phyloP scores from a whole-genome alignment of 2,329 filamentous ascomycete genomes.

The Arthrobotrys megalospora region DNA sequence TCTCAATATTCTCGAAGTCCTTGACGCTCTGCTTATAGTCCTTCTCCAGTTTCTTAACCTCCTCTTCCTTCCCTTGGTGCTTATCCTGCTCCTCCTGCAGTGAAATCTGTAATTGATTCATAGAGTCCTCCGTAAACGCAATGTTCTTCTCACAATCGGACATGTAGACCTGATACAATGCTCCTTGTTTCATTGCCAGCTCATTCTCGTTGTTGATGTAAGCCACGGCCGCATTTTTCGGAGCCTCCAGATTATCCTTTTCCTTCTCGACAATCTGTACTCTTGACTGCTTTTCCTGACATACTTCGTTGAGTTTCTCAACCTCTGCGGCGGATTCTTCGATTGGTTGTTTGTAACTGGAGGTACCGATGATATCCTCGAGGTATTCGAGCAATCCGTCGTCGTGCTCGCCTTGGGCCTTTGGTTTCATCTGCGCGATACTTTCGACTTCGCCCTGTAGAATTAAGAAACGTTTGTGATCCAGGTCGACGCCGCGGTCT shows the following conservation, averaged over 20 bases:
- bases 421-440: slow-evolving; percentile 99
- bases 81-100: slow-evolving; percentile 90
- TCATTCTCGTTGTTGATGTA: slow-evolving; percentile 96
- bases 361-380: slow-evolving; percentile 98
- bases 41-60: slow-evolving; percentile 90
- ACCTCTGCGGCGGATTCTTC: slow-evolving; percentile 93
- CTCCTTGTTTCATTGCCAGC: slow-evolving; percentile 87
- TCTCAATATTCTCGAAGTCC: slow-evolving; percentile 83
- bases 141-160: slow-evolving; percentile 91
- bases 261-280: slow-evolving; percentile 99
- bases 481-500: slow-evolving; percentile 90
- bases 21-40: slow-evolving; percentile 85
- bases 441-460: slow-evolving; percentile 98
- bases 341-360: slow-evolving; percentile 97
- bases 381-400: slow-evolving; percentile 96
- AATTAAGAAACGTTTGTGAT: slow-evolving; percentile 98
- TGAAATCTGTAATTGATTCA: slow-evolving; percentile 88
- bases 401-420: slow-evolving; percentile 93
- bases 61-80: slow-evolving; percentile 88
- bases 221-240: slow-evolving; percentile 93
- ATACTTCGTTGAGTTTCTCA: slow-evolving; percentile 93
- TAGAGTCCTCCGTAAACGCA: slow-evolving; percentile 88
- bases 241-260: slow-evolving; percentile 90
- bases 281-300: slow-evolving; percentile 92
- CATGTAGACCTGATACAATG: slow-evolving; percentile 92